Evolutionary conservation across 768 basidiomycete genomes (phyloP), one percentile per base, ranked within the genome.

Genomic region (Mycena haematopus): DNA sequence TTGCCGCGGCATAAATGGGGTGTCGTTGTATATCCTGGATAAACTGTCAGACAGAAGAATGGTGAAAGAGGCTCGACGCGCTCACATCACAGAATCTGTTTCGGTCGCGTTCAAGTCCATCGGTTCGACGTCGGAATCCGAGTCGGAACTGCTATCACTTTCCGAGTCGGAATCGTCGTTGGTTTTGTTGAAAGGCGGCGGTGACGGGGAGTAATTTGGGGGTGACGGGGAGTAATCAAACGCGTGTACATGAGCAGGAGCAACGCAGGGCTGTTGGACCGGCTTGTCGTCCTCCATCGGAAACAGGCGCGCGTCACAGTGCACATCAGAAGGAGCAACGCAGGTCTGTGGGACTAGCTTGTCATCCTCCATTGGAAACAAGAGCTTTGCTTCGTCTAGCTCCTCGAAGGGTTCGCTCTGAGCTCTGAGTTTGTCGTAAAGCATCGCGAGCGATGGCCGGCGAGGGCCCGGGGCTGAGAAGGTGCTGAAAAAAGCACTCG

Each of bases 91-190:
- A 46, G 44, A 49, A 55, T 63, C 50, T 8, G 51, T 49, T 49
- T 56, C 50, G 8, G 29, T 22, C 42, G 49, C 53, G 53, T 46
- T 40, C 27, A 67, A 29, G 35, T 65, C 51, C 62, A 65, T 62
- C 14, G 62, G 66, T 29, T 69, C 67, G 56, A 63, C 52, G 45
- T 70, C 70, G 24, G 69, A 70, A 60, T 73, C 72, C 35, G 67
- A 69, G 38, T 70, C 68, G 24, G 67, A 63, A 27, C 56, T 56
- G 50, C 67, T 66, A 35, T 68, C 60, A 55, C 52, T 33, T 15
- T 71, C 69, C 56, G 62, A 59, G 47, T 70, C 68, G 4, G 69
- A 62, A 2, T 65, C 57, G 9, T 42, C 44, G 51, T 68, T 57
- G 60, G 21, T 29, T 21, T 31, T 47, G 17, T 40, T 31, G 53